Evolutionary conservation across 116 monocot species (phyloP), one percentile per base, ranked within the genome.

Genomic region (Cymodocea nodosa): DNA sequence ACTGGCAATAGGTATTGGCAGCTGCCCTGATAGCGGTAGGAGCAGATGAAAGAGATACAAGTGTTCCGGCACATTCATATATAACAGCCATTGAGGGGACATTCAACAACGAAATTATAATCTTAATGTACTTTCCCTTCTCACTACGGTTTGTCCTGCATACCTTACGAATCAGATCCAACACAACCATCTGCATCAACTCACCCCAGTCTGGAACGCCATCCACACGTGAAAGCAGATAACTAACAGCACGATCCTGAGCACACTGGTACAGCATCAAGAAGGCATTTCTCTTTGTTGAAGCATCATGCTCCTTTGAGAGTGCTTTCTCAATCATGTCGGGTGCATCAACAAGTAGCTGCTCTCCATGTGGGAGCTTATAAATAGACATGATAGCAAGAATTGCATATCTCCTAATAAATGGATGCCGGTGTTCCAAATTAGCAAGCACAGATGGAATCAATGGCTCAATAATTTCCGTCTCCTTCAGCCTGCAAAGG

Each of bases 161-260:
- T 17, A 92, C 92, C 78, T 87, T 92, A 54, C 88, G 80, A 75
- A 92, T 87, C 48, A 92, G 81, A 67, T 92, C 92, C 3, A 92
- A 74, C 2, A 73, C 83, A 15, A 85, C 87, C 92, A 92, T 87
- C 83, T 92, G 92, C 20, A 92, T 74, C 60, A 83, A 81, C 52
- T 85, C 92, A 2, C 80, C 77, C 92, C 92, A 92, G 3, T 78
- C 83, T 0, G 81, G 65, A 48, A 93, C 83, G 19, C 73, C 70
- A 14, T 92, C 88, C 1, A 78, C 77, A 40, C 77, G 80, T 11
- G 80, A 73, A 20, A 92, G 74, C 7, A 92, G 75, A 67, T 81
- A 87, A 19, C 51, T 64, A 14, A 87, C 83, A 11, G 92, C 92
- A 1, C 85, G 83, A 35, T 85, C 83, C 81, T 87, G 92, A 0